Evolutionary conservation across 2,329 filamentous ascomycete genomes (phyloP).

Genomic region (Paracoccidioides lutzii): DNA sequence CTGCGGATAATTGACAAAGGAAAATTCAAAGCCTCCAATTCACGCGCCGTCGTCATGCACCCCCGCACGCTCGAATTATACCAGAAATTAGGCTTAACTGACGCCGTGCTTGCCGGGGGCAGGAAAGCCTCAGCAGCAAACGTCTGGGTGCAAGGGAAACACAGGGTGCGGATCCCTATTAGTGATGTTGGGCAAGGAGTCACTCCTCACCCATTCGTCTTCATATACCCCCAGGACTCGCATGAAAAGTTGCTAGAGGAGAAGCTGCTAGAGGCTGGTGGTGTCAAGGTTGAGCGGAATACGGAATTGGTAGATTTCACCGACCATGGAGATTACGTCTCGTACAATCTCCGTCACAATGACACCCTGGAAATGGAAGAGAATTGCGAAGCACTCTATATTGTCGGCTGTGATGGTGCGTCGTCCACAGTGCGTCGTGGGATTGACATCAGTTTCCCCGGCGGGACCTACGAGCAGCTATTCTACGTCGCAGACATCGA

Average conservation of each 20-base stretch:
- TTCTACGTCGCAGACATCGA: slow-evolving; percentile 36
- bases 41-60: slow-evolving; percentile 35
- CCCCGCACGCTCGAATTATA: slow-evolving; percentile 40
- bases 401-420: slow-evolving; percentile 57
- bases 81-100: slow-evolving; percentile 32
- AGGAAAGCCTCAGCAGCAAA: slow-evolving; percentile 27
- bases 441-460: slow-evolving; percentile 27
- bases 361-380: neutral
- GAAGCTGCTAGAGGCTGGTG: slow-evolving; percentile 16
- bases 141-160: slow-evolving; percentile 21
- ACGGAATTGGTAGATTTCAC: slow-evolving; percentile 17
- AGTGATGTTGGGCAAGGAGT: slow-evolving; percentile 15
- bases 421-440: slow-evolving; percentile 49
- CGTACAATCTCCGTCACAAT: neutral
- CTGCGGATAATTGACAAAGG: slow-evolving; percentile 38
- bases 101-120: slow-evolving; percentile 26
- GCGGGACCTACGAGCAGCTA: slow-evolving; percentile 31
- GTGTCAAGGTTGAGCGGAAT: slow-evolving; percentile 18
- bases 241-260: slow-evolving; percentile 21
- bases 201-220: slow-evolving; percentile 21
- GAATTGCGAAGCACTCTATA: slow-evolving; percentile 15
- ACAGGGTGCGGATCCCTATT: slow-evolving; percentile 15
- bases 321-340: slow-evolving; percentile 15
- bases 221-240: slow-evolving; percentile 17
- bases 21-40: slow-evolving; percentile 22